Base-by-base conservation (phyloP, 1,284 basidiomycete genomes). In the Ustilago shanxiensis region DNA sequence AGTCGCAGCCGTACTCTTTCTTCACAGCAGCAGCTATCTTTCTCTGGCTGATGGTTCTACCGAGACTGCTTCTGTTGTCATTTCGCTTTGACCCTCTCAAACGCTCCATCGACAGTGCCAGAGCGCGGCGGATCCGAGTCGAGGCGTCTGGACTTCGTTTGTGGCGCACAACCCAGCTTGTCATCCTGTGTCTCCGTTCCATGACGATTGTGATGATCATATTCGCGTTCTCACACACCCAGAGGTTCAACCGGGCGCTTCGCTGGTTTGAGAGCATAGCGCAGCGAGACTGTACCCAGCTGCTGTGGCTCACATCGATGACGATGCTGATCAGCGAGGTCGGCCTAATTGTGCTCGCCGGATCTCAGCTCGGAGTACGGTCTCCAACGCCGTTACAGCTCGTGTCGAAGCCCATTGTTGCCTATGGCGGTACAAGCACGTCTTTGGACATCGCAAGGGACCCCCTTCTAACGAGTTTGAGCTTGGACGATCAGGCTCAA, bases 391-490 rank as follows among this genome's bases (percentile, higher is more conserved):
- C 71, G 2, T 35, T 77, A 41, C 61, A 67, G 18, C 60, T 77
- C 1, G 74, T 77, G 5, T 77, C 74, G 9, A 52, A 55, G 28
- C 74, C 74, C 1, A 56, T 66, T 31, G n/a, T 52, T 1, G 51
- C 60, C 13, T 37, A 44, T 14, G 52, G 22, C 18, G 9, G 2
- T 2, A 11, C 7, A 3, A 24, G 41, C n/a, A 35, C 55, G 16
- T 20, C n/a, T 10, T n/a, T 33, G 3, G 45, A 39, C 13, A 22
- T 50, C 1, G 41, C 20, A 1, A 35, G 45, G 11, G 60, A 66
- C 31, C 60, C 69, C 6, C 59, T 72, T 20, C 64, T 72, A 20
- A 66, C 60, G 1, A 60, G 64, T 39, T 64, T 72, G 56, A 66
- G 69, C 20, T 41, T 72, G 49, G 69, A 72, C 37, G 69, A 72